phyloP scores from a whole-genome alignment of 805 yeast species.

The Maudiozyma turicensis region DNA sequence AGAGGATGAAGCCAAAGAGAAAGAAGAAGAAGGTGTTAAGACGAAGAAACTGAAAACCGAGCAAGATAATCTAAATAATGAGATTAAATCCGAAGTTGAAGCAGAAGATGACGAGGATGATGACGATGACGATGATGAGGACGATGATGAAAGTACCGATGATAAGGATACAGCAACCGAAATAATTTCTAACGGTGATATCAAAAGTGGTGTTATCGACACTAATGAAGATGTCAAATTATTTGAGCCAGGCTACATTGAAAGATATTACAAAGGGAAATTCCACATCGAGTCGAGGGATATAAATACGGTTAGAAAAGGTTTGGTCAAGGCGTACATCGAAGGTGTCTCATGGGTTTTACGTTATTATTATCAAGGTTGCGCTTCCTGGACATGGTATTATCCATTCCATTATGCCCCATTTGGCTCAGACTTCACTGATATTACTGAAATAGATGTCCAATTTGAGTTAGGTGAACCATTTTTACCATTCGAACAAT shows the following conservation, averaged over 20 bases:
- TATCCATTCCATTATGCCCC: slow-evolving; percentile 98
- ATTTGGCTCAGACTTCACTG: slow-evolving; percentile 78
- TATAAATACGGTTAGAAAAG: slow-evolving; percentile 42
- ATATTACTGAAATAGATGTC: slow-evolving; percentile 41
- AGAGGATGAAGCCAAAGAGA: slow-evolving; percentile 6
- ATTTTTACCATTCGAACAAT: slow-evolving; percentile 82
- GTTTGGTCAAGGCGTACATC: slow-evolving; percentile 62
- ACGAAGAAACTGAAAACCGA: slow-evolving; percentile 14
- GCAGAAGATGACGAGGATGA: slow-evolving; percentile 14
- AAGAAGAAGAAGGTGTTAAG: slow-evolving; percentile 2
- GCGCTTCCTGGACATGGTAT: slow-evolving; percentile 98
- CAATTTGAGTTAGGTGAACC: slow-evolving; percentile 64
- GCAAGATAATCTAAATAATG: slow-evolving; percentile 13
- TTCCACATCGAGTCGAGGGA: slow-evolving; percentile 50
- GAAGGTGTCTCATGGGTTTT: slow-evolving; percentile 98
- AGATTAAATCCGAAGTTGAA: slow-evolving; percentile 18
- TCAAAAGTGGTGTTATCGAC: slow-evolving; percentile 31
- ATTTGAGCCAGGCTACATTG: slow-evolving; percentile 82
- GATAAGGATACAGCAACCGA: slow-evolving; percentile 6
- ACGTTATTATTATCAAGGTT: slow-evolving; percentile 89
- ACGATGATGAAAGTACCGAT: slow-evolving; percentile 7
- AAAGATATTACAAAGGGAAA: slow-evolving; percentile 71
- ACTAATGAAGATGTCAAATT: slow-evolving; percentile 50
- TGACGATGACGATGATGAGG: slow-evolving; percentile 11
- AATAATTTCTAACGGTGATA: slow-evolving; percentile 20